phyloP scores from a whole-genome alignment of 176 grass and related monocot species.

The Pontederia crassipes region DNA sequence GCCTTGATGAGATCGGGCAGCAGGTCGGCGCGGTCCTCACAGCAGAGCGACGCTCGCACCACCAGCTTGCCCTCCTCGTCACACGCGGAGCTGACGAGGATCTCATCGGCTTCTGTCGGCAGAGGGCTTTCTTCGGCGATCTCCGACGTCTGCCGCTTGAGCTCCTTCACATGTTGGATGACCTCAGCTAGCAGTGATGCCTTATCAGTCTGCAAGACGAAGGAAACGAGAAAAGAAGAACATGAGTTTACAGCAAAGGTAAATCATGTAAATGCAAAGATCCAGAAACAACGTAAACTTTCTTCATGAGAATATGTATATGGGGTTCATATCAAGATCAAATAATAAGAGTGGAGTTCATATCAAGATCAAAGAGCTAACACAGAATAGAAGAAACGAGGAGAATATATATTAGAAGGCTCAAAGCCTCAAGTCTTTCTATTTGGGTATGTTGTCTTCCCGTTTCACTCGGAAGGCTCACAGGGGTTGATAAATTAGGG shows the following conservation, averaged over 20 bases:
- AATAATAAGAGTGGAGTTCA: too few relatives aligned
- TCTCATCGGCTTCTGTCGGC: constrained; percentile 82
- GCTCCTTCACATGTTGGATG: constrained; percentile 74
- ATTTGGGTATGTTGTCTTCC: not conserved
- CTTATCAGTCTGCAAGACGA: constrained; percentile 72
- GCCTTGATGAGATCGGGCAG: constrained; percentile 86
- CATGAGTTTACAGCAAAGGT: not conserved
- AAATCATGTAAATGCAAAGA: not conserved
- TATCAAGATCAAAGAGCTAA: too few relatives aligned
- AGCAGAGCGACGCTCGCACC: constrained; percentile 77
- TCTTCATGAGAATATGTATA: too few relatives aligned
- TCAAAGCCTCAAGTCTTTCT: not conserved
- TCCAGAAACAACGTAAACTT: too few relatives aligned
- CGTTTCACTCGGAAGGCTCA: not conserved
- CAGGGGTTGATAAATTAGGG: not conserved
- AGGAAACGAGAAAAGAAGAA: not conserved
- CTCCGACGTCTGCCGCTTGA: constrained; percentile 63
- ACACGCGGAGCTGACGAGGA: constrained; percentile 24
- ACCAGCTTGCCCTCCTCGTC: constrained; percentile 21
- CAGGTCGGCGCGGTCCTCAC: constrained; percentile 85
- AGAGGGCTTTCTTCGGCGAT: constrained; percentile 47
- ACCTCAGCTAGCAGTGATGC: constrained; percentile 91
- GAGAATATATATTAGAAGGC: too few relatives aligned
- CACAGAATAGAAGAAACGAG: too few relatives aligned
- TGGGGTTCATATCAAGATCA: too few relatives aligned